Evolutionary conservation across 1,284 basidiomycete species (phyloP).

Genomic region (Pseudozyma sp.): DNA sequence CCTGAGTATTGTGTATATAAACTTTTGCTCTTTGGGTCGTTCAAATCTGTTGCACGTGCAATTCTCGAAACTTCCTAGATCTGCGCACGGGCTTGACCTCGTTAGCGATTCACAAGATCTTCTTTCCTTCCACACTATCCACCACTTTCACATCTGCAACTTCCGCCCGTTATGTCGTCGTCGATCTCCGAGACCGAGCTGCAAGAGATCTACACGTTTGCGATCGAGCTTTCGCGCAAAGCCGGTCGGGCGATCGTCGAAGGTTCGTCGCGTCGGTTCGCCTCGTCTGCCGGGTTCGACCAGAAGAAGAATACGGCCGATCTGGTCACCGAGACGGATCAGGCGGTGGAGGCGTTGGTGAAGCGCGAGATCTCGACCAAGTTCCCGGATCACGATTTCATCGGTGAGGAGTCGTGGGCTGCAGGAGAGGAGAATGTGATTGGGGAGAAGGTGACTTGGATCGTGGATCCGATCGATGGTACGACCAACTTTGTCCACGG

Average conservation of each 20-base stretch:
- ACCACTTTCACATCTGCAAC: not conserved
- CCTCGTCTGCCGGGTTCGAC: conserved; percentile 39
- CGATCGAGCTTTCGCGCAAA: conserved; percentile 76
- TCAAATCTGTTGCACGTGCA: too few relatives aligned
- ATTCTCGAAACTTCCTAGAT: too few relatives aligned
- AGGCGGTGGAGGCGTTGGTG: conserved; percentile 88
- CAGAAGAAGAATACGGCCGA: conserved; percentile 68
- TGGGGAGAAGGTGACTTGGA: conserved; percentile 89
- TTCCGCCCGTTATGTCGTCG: conserved; percentile 3
- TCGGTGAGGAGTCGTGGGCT: conserved; percentile 88
- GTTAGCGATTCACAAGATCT: too few relatives aligned
- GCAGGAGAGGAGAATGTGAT: conserved; percentile 78
- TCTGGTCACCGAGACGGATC: conserved; percentile 96
- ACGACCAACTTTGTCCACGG: conserved; percentile 92
- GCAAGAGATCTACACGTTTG: conserved; percentile 74
- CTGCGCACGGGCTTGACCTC: too few relatives aligned
- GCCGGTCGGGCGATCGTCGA: conserved; percentile 71
- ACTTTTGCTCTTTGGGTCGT: not conserved
- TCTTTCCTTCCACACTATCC: too few relatives aligned
- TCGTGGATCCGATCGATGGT: conserved; percentile 86
- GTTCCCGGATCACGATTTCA: conserved; percentile 86
- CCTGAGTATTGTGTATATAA: not conserved
- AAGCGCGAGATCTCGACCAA: conserved; percentile 76
- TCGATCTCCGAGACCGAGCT: conserved; percentile 22
- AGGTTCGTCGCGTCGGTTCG: conserved; percentile 70